Conservation (phyloP, 176 grass and related monocot species). For the Alopecurus myosuroides region DNA sequence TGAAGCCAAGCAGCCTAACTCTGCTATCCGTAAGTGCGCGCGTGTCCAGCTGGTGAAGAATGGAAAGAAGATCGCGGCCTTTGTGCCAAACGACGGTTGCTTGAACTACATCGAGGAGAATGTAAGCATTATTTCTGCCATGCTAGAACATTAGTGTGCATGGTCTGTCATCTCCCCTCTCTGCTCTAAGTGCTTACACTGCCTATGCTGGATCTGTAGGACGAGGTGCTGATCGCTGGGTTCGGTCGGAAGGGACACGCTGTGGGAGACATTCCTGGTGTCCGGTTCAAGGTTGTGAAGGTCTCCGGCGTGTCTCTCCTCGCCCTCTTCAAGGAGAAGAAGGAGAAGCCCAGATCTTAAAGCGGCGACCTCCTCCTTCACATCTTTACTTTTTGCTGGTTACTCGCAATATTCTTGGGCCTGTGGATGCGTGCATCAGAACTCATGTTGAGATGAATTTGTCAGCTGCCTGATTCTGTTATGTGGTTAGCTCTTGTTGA, state of each 20-base stretch:
- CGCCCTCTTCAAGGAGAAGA: conserved; percentile 86
- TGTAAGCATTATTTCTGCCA: not conserved
- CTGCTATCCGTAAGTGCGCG: conserved; percentile 75
- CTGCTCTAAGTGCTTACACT: not conserved
- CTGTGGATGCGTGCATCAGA: not conserved
- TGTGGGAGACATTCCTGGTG: conserved; percentile 66
- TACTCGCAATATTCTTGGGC: not conserved
- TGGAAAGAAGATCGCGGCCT: conserved; percentile 76
- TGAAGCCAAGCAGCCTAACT: conserved; percentile 81
- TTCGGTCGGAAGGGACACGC: conserved; percentile 75
- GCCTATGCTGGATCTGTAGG: not conserved
- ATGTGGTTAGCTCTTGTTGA: not conserved
- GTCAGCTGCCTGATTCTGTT: not conserved
- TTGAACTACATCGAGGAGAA: conserved; percentile 80
- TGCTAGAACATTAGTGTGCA: too few species aligned
- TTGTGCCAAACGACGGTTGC: conserved; percentile 83
- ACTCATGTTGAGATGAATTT: conserved; percentile 13
- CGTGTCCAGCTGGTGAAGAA: conserved; percentile 80
- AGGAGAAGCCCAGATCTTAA: conserved; percentile 84
- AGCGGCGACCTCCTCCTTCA: not conserved
- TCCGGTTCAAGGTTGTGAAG: conserved; percentile 69
- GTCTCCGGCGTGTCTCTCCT: conserved; percentile 75
- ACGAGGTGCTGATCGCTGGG: conserved; percentile 79
- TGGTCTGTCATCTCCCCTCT: not conserved
- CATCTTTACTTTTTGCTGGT: not conserved